A percentile compares a stretch with the other conserved stretches of the same genome.
Evolutionary conservation across 139 green algal genomes (phyloP).

Genomic region (Micractinium sp.): DNA sequence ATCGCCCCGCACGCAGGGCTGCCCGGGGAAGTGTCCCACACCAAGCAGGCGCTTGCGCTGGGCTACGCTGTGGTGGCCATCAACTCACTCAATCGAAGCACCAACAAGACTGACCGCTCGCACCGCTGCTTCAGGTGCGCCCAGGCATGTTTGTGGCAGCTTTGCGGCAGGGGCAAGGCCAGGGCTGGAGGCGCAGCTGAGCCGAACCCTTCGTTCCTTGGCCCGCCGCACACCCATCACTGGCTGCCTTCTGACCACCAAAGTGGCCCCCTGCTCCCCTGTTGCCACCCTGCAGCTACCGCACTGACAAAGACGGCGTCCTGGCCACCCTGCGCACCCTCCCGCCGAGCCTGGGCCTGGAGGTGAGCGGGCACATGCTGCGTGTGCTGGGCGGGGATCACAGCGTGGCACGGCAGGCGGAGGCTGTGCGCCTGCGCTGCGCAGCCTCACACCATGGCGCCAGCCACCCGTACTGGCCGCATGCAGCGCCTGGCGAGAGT

Average conservation of each 20-base stretch:
- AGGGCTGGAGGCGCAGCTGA: no score
- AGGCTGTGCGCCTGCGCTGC: no score
- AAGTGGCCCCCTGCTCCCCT: no score
- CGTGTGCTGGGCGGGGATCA: no score
- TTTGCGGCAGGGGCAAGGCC: no score
- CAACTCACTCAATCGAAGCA: neutral
- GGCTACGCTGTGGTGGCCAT: conserved; percentile 1
- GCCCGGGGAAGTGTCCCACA: neutral
- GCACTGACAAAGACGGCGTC: neutral
- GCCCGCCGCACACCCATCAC: neutral
- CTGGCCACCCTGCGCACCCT: neutral
- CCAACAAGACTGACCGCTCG: neutral
- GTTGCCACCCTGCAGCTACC: neutral
- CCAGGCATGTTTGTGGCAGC: no score
- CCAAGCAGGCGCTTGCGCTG: conserved; percentile 1
- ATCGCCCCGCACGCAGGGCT: neutral
- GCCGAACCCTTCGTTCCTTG: no score
- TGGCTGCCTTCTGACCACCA: no score
- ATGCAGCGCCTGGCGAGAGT: no score
- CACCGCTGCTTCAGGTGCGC: neutral
- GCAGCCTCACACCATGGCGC: no score
- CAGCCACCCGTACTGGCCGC: no score
- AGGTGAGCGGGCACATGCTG: neutral
- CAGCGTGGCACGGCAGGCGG: no score
- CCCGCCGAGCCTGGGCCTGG: neutral